Percentiles rank a stretch among this genome's conserved stretches.
Evolutionary conservation across 192 early-diverging fungal genomes (phyloP).

Genomic region (Rhizophagus clarus): DNA sequence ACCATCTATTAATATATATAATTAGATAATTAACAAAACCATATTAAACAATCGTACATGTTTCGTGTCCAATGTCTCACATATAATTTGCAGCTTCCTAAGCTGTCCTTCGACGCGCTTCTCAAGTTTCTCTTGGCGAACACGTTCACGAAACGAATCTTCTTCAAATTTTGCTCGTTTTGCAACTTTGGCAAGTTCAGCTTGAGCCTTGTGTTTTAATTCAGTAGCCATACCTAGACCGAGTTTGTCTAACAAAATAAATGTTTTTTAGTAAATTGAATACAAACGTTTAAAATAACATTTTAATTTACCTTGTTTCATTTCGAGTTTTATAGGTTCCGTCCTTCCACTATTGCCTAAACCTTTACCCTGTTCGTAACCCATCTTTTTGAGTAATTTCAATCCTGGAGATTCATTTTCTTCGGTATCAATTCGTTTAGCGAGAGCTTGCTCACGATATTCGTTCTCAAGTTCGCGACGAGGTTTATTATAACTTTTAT

Average conservation of each 20-base stretch:
- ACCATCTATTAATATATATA: background rate
- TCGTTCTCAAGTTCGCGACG: constrained; percentile 39
- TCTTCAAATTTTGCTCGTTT: constrained; percentile 36
- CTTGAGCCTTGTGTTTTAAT: constrained; percentile 33
- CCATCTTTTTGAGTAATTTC: constrained; percentile 52
- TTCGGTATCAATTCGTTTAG: constrained; percentile 37
- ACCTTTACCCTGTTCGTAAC: constrained; percentile 39
- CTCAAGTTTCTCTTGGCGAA: constrained; percentile 33
- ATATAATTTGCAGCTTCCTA: constrained; percentile 33
- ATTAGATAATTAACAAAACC: background rate
- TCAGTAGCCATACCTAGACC: constrained; percentile 43
- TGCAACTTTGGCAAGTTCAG: constrained; percentile 20
- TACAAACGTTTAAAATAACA: background rate
- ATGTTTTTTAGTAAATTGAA: background rate
- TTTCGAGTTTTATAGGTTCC: constrained; percentile 22
- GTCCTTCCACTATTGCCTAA: constrained; percentile 32
- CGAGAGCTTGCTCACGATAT: constrained; percentile 42
- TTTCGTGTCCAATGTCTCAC: constrained; percentile 40
- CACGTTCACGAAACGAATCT: constrained; percentile 35
- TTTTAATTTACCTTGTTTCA: constrained; percentile 17
- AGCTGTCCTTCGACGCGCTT: constrained; percentile 28
- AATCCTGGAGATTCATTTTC: constrained; percentile 45
- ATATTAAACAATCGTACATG: constrained; percentile 9
- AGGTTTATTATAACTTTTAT: constrained; percentile 43
- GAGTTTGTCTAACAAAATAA: constrained; percentile 27